Evolutionary conservation across 768 basidiomycete species (phyloP).

Genomic region (Phylloporus scabripes): DNA sequence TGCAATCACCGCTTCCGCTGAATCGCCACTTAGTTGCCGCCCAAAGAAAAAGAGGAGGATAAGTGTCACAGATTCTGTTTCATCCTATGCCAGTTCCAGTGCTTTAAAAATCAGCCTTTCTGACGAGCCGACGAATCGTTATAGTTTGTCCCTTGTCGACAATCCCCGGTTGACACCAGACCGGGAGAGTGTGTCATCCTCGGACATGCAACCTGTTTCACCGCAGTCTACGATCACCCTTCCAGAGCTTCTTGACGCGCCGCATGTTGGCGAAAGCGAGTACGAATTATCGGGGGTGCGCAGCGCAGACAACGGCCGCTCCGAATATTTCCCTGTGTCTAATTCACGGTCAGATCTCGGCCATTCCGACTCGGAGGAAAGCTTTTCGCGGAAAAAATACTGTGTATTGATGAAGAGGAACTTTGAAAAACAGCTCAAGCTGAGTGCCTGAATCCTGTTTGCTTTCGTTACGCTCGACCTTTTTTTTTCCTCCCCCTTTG

Average conservation of each 20-base stretch:
- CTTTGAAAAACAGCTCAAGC: constrained; percentile 23
- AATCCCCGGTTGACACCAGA: constrained; percentile 31
- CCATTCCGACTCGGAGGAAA: constrained; percentile 22
- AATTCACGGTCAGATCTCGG: constrained; percentile 33
- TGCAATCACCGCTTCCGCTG: constrained; percentile 26
- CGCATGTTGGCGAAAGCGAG: constrained; percentile 19
- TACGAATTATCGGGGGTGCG: constrained; percentile 25
- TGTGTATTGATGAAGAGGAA: constrained; percentile 17
- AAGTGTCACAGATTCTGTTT: constrained; percentile 33
- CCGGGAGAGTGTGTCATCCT: constrained; percentile 29
- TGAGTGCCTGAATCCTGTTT: constrained; percentile 23
- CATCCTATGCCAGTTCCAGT: constrained; percentile 29
- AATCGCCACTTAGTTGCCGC: constrained; percentile 26
- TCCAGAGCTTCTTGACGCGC: constrained; percentile 25
- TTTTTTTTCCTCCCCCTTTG: constrained; percentile 7
- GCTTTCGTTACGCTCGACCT: constrained; percentile 3
- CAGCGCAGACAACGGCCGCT: constrained; percentile 19
- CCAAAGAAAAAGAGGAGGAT: constrained; percentile 34
- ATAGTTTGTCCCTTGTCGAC: constrained; percentile 23
- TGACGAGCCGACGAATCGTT: constrained; percentile 18
- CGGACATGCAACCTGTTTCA: constrained; percentile 30
- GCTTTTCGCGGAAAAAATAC: constrained; percentile 20
- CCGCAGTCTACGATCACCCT: constrained; percentile 27
- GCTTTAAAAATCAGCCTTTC: constrained; percentile 22
- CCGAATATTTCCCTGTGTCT: constrained; percentile 34